Percentiles rank a stretch among this genome's conserved stretches.
Conservation (phyloP, 1,284 basidiomycete species). For the Ganoderma lucidum region DNA sequence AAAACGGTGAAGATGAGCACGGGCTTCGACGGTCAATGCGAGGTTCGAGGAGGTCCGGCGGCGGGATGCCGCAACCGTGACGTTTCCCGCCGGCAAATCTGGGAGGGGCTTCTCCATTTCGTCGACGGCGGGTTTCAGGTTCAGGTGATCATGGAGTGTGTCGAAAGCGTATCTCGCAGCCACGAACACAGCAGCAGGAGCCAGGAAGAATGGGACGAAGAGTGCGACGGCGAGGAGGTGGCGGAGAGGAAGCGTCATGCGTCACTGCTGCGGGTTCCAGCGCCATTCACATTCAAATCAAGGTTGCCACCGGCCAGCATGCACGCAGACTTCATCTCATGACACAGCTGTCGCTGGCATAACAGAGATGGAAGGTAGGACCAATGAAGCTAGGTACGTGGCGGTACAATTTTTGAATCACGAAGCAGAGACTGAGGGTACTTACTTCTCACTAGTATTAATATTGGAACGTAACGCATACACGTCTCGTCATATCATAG, state of each 20-base stretch:
- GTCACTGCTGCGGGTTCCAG: not conserved
- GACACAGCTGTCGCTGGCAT: not conserved
- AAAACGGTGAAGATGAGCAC: constrained; percentile 39
- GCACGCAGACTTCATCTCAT: not conserved
- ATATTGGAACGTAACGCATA: too few species aligned
- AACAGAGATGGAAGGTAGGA: not conserved
- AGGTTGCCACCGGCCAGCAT: not conserved
- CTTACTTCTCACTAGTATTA: too few species aligned
- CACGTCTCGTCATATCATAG: too few species aligned
- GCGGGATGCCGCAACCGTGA: constrained; percentile 14
- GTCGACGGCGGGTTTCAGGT: not conserved
- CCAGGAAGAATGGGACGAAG: constrained; percentile 11
- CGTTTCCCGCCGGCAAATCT: constrained; percentile 30
- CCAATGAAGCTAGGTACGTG: not conserved
- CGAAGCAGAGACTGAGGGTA: not conserved
- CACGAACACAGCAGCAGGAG: constrained; percentile 13
- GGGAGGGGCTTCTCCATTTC: constrained; percentile 42
- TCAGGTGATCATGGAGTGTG: constrained; percentile 17
- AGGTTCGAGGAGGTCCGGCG: constrained; percentile 15
- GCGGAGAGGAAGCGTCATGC: constrained; percentile 21
- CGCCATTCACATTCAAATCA: constrained; percentile 1
- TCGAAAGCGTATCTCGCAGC: constrained; percentile 7
- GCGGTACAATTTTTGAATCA: not conserved
- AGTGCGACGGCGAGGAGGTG: constrained; percentile 12
- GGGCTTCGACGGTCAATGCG: constrained; percentile 36